Evolutionary conservation across 2,329 filamentous ascomycete species (phyloP).

Genomic region (Trichophyton equinum): DNA sequence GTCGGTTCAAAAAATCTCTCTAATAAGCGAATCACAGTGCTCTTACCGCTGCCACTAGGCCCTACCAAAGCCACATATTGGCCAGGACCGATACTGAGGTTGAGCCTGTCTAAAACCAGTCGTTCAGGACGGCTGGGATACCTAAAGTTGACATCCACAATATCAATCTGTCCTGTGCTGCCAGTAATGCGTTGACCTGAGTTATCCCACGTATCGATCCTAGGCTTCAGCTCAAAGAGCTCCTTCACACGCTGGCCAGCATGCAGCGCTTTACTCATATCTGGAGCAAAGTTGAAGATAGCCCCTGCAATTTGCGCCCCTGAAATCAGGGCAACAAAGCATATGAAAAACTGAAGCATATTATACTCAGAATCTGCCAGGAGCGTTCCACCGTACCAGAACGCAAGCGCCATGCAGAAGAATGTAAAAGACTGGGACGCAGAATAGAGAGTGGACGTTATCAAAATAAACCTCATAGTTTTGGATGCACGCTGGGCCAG

Average conservation of each 20-base stretch:
- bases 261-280: constrained; percentile 83
- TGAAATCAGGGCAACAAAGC: constrained; percentile 77
- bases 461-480: constrained; percentile 69
- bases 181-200: constrained; percentile 51
- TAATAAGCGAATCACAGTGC: constrained; percentile 77
- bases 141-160: constrained; percentile 82
- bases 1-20: constrained; percentile 92
- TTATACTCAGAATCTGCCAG: constrained; percentile 58
- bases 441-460: constrained; percentile 68
- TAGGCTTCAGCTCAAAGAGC: constrained; percentile 68
- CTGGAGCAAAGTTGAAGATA: constrained; percentile 78
- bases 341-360: constrained; percentile 83
- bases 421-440: constrained; percentile 73
- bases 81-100: constrained; percentile 38
- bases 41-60: constrained; percentile 88
- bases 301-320: constrained; percentile 82
- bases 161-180: constrained; percentile 72
- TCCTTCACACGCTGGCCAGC: constrained; percentile 68
- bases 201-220: constrained; percentile 52
- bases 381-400: constrained; percentile 79
- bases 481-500: constrained; percentile 38
- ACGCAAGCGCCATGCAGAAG: constrained; percentile 70
- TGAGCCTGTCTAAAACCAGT: constrained; percentile 75
- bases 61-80: constrained; percentile 64
- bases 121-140: constrained; percentile 86